A percentile compares a stretch with the other conserved stretches of the same genome.
Evolutionary conservation across 495 filamentous ascomycete species (phyloP).

Genomic region (Amorphotheca resinae): DNA sequence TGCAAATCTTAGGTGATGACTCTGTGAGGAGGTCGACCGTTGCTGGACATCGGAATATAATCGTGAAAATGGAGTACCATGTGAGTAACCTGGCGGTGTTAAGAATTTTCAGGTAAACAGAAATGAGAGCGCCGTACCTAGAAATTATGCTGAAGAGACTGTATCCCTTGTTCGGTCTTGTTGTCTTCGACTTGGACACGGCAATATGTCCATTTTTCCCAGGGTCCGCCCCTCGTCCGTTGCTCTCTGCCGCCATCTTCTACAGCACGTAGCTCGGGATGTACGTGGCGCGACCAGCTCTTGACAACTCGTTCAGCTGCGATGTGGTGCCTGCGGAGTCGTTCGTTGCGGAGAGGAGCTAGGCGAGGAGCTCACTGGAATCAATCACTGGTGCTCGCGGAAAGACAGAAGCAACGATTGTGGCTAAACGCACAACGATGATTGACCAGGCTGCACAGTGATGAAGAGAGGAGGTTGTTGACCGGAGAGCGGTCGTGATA

Average conservation of each 20-base stretch:
- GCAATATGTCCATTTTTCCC: slow-evolving; percentile 16
- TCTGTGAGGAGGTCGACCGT: slow-evolving; percentile 50
- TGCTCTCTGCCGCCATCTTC: slow-evolving; percentile 15
- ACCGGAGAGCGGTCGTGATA: no score
- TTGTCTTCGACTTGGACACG: slow-evolving; percentile 8
- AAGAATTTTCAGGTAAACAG: background rate
- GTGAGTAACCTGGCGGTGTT: slow-evolving; percentile 48
- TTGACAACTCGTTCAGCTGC: background rate
- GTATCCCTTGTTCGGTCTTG: slow-evolving; percentile 25
- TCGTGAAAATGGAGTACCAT: slow-evolving; percentile 75
- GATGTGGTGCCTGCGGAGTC: background rate
- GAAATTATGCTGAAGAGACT: slow-evolving; percentile 43
- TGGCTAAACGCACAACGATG: no score
- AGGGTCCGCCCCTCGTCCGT: slow-evolving; percentile 14
- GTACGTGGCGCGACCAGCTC: background rate
- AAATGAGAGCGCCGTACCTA: slow-evolving; percentile 38
- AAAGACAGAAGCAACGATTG: no score
- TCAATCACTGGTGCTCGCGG: no score
- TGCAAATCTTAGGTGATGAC: slow-evolving; percentile 67
- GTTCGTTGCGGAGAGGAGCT: no score
- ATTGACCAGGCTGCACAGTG: no score
- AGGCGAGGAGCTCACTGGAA: no score
- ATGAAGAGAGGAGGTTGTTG: no score
- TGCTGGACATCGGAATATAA: slow-evolving; percentile 73
- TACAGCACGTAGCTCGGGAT: slow-evolving; percentile 14